Evolutionary conservation across 1,139 yeast species (phyloP), one percentile per base, ranked within the genome.

Genomic region (Sugiyamaella xylanicola): DNA sequence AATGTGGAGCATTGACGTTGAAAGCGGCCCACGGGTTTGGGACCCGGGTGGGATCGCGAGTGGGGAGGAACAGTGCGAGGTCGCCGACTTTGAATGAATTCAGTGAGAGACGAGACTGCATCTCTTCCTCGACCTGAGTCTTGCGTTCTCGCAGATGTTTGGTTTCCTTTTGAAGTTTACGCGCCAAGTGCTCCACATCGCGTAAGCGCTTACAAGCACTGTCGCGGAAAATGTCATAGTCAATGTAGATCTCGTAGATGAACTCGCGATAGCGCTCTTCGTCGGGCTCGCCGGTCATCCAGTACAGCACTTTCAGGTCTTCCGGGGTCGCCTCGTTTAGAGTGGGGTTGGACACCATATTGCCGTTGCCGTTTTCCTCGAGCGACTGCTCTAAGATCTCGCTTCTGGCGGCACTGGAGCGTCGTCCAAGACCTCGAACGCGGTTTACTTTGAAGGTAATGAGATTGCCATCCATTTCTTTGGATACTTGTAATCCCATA

Each of bases 181-280:
- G 85, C 0, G 98, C 98, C 63, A 91, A 78, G n/a, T 86, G 84
- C 69, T 93, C 98, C 51, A 92, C 95, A 67, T 92, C 98, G 58
- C 82, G 82, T 66, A 93, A 91, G 59, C 99, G 77, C 66, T 86
- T 85, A 35, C 85, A 77, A 1, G 91, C 84, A 1, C 91, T 85
- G 49, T 80, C 79, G 51, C 84, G 77, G 65, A 86, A 84, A 56
- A 86, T 74, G 39, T 77, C 79, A 57, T 75, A 75, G 59, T 84
- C 80, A 35, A 80, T 69, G 44, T 71, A 72, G 11, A 76, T 70
- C 45, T 68, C 70, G 48, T 66, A 68, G 41, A 70, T 56, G 58
- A 67, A 72, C 35, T 57, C 59, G 25, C 65, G 59, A 56, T 63
- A 70, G 46, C 61, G 52, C 40, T 62, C 65, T 29, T 68, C 71